These are phyloP conservation scores for Coccomyxa sp. DNA, from an alignment of 139 green algal genomes.

Conservation along the genomic window DNA sequence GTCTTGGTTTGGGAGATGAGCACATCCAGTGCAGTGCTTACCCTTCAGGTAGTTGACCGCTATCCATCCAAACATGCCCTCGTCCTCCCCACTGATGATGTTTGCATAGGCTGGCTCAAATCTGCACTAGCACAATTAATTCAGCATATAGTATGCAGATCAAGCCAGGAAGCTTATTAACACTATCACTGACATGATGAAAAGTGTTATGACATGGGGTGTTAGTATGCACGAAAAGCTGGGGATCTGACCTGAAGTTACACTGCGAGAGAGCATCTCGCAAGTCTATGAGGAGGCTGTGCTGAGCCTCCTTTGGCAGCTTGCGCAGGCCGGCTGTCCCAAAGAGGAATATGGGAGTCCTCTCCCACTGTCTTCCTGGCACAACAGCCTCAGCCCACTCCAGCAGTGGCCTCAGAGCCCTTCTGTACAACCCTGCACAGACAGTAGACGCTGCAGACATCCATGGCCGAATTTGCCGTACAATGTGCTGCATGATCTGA, in stretches of 20 bases:
- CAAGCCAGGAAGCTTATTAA: neutral
- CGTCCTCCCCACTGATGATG: constrained; percentile 76
- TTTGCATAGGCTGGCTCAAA: constrained; percentile 68
- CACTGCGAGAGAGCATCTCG: constrained; percentile 29
- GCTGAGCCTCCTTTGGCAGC: constrained; percentile 32
- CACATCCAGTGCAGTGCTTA: too few species aligned
- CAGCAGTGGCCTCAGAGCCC: constrained; percentile 66
- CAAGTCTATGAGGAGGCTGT: constrained; percentile 34
- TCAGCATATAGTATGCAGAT: neutral
- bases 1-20: too few species aligned
- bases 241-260: constrained; percentile 28
- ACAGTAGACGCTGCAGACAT: too few species aligned
- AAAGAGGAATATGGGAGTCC: constrained; percentile 70
- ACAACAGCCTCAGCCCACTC: constrained; percentile 76
- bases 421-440: constrained; percentile 24
- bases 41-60: constrained; percentile 70
- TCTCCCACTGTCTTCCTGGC: constrained; percentile 22
- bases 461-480: too few species aligned
- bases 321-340: constrained; percentile 71
- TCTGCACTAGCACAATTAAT: constrained; percentile 8
- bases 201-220: too few species aligned
- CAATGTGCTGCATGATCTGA: too few species aligned
- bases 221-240: too few species aligned
- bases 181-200: too few species aligned
- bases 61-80: constrained; percentile 84